Percentiles rank a stretch among this genome's conserved stretches.
Evolutionary conservation across 164 flowering plant species (phyloP).

Genomic region (Aristolochia californica): DNA sequence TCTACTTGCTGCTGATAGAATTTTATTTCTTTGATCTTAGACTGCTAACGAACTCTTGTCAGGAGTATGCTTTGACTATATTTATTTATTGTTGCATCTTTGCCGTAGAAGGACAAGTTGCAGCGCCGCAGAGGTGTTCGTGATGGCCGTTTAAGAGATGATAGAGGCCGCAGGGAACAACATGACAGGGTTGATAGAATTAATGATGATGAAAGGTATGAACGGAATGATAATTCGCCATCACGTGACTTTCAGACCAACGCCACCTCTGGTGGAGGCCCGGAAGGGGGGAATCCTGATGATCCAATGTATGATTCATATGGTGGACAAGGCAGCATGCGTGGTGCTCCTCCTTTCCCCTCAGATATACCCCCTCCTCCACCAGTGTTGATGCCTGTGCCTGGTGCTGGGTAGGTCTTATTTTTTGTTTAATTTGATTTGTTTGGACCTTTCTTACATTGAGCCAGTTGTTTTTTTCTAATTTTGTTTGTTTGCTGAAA

Average conservation of each 20-base stretch:
- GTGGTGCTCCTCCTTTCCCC: conserved; percentile 52
- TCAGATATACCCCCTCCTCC: conserved; percentile 68
- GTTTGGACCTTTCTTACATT: too few species aligned
- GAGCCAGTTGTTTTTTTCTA: too few species aligned
- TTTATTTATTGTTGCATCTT: neutral
- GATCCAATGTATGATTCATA: conserved; percentile 65
- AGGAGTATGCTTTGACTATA: neutral
- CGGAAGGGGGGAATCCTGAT: conserved; percentile 56
- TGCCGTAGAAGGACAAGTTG: conserved; percentile 55
- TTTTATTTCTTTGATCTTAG: too few species aligned
- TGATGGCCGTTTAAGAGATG: conserved; percentile 66
- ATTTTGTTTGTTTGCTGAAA: neutral
- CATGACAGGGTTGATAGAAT: conserved; percentile 33
- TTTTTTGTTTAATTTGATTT: neutral
- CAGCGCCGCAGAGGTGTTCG: conserved; percentile 52
- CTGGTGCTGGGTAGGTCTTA: conserved; percentile 94
- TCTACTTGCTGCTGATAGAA: neutral
- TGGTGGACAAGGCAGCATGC: conserved; percentile 64
- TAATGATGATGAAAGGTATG: conserved; percentile 55
- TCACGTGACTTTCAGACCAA: conserved; percentile 45
- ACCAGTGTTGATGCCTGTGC: conserved; percentile 96
- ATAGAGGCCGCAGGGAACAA: conserved; percentile 52
- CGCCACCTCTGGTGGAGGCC: conserved; percentile 25
- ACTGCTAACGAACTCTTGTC: neutral
- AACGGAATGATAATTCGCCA: conserved; percentile 61